Evolutionary conservation across 2,329 filamentous ascomycete species (phyloP), one percentile per base, ranked within the genome.

Genomic region (Cladorrhinum sp.): DNA sequence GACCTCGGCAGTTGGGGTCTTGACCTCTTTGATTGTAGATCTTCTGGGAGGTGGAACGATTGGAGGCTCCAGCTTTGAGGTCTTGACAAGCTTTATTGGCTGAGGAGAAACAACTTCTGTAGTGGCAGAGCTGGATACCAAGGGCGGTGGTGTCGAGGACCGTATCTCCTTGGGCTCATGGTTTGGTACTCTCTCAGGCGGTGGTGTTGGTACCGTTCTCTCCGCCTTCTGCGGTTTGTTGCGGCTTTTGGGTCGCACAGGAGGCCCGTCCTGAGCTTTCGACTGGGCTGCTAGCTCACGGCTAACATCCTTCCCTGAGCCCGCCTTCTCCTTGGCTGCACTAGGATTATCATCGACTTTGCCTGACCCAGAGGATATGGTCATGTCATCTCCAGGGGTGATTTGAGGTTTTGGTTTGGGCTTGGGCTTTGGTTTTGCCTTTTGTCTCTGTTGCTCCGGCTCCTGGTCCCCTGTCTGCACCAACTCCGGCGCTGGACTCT

Each of bases 1-100:
- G 14, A 30, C 2, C 8, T 33, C 26, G 2, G 55, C 36, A 0
- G 33, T 49, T 4, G 48, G 58, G 2, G 50, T 55, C 55, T 20
- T 57, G 55, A 26, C 46, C 18, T 56, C 57, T 8, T 54, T 48
- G 7, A 21, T 30, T 18, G 26, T 57, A 1, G 57, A 56, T 5
- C 52, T 33, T 30, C 60, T 62, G 6, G 48, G 23, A 57, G 54
- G 54, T 23, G 62, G 57, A 1, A 60, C 57, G 8, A 59, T 73
- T 1, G 77, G 76, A 14, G 76, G 71, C 14, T 70, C 70, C 18
- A 74, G 58, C 0, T 65, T 67, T 14, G 75, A 70, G 42, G 70
- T 73, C n/a, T 61, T 62, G 9, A 68, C 60, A 8, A 71, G 60
- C 23, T 73, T 70, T 23, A 65, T 71, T 2, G 77, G 75, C 53